These are phyloP conservation scores for Salix caprea DNA, from an alignment of 345 rosid genomes.

Conservation along the genomic window DNA sequence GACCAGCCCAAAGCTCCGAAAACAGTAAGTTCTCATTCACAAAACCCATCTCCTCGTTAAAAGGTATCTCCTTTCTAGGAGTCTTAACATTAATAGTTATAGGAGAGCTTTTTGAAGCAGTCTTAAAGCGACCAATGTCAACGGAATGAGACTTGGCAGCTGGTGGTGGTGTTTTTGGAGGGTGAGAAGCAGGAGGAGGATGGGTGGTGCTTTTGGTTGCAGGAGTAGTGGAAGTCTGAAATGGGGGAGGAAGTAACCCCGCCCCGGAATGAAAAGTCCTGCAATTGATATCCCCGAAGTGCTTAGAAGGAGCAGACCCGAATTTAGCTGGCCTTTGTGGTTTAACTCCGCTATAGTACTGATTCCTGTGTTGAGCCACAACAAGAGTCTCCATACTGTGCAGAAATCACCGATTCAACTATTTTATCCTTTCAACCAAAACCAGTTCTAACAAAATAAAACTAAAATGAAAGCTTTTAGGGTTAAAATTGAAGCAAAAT, in stretches of 20 bases:
- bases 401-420: constrained; percentile 20
- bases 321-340: constrained; percentile 37
- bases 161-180: constrained; percentile 31
- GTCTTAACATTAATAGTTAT: constrained; percentile 41
- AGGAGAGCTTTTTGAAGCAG: constrained; percentile 39
- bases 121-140: constrained; percentile 10
- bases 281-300: constrained; percentile 64
- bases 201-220: constrained; percentile 27
- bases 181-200: constrained; percentile 16
- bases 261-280: constrained; percentile 67
- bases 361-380: constrained; percentile 61
- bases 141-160: not conserved
- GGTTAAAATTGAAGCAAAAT: not conserved
- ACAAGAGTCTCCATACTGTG: constrained; percentile 73
- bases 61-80: constrained; percentile 21
- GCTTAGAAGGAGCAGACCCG: constrained; percentile 48
- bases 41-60: constrained; percentile 23
- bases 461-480: constrained; percentile 23
- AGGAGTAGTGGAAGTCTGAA: constrained; percentile 29
- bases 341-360: constrained; percentile 43
- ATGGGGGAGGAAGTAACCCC: constrained; percentile 71
- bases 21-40: constrained; percentile 30
- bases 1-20: constrained; percentile 96
- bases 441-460: constrained; percentile 10
- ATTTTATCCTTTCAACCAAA: not conserved